These are phyloP conservation scores for Pseudocercospora fuligena DNA, from an alignment of 2,329 filamentous ascomycete genomes.

Conservation along the genomic window DNA sequence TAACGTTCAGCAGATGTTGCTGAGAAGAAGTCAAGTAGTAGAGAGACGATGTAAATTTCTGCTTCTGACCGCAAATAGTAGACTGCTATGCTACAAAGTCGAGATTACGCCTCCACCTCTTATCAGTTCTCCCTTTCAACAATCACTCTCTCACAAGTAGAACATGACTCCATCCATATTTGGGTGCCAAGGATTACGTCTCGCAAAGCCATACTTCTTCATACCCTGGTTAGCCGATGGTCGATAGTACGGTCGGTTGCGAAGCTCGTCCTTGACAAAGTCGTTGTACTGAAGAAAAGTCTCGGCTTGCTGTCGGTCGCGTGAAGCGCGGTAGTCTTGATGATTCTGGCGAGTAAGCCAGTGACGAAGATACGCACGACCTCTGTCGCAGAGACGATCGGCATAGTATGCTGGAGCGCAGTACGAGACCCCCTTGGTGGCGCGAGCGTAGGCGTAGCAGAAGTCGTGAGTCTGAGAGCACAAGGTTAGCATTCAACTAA, in stretches of 20 bases:
- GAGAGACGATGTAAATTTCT: no score
- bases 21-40: no score
- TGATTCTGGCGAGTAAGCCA: neutral
- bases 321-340: neutral
- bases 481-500: conserved; percentile 17
- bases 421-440: conserved; percentile 43
- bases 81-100: no score
- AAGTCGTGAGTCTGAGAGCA: conserved; percentile 35
- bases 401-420: conserved; percentile 46
- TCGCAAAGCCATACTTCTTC: neutral
- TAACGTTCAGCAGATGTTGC: no score
- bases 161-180: neutral
- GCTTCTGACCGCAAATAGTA: no score
- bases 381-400: conserved; percentile 47
- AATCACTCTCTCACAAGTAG: neutral
- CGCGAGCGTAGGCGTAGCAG: conserved; percentile 42
- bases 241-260: neutral
- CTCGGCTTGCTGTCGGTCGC: no score
- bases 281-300: neutral
- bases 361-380: conserved; percentile 34
- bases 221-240: neutral
- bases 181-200: neutral
- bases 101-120: no score
- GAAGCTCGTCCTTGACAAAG: neutral
- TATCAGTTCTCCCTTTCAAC: no score